Percentiles rank a stretch among this genome's conserved stretches.
Evolutionary conservation across 345 rosid species (phyloP).

Genomic region (Clarkia xantiana): DNA sequence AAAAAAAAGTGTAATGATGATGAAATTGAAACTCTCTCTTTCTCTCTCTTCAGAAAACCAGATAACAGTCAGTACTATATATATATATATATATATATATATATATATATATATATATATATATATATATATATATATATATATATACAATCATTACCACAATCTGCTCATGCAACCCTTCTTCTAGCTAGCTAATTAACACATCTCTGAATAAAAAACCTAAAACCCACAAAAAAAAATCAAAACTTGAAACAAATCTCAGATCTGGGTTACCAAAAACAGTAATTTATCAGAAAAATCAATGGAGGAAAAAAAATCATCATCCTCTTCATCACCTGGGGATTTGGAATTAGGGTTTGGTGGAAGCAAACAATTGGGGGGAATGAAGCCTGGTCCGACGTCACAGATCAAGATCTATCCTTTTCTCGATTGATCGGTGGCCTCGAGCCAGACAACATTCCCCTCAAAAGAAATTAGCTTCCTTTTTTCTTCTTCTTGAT

Average conservation of each 20-base stretch:
- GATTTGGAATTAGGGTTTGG: neutral
- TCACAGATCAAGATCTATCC: constrained; percentile 15
- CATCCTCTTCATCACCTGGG: no score
- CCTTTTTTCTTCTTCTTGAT: neutral
- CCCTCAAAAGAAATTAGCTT: constrained; percentile 13
- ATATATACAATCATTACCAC: constrained; percentile 55
- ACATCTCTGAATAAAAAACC: constrained; percentile 7
- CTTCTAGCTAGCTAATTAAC: no score
- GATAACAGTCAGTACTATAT: constrained; percentile 18
- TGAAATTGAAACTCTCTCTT: constrained; percentile 13
- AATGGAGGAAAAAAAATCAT: neutral
- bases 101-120: no score
- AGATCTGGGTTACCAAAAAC: constrained; percentile 1
- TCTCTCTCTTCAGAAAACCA: constrained; percentile 19
- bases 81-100: no score
- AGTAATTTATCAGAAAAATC: neutral
- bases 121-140: no score
- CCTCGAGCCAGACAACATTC: constrained; percentile 26
- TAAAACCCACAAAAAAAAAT: neutral
- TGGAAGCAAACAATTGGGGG: constrained; percentile 48
- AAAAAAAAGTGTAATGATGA: constrained; percentile 29
- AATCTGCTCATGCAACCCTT: constrained; percentile 33
- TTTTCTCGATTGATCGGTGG: neutral
- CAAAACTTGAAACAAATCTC: neutral
- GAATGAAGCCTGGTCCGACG: constrained; percentile 99